These are phyloP conservation scores for Inga leiocalycina DNA, from an alignment of 306 rosid species.

Conservation along the genomic window DNA sequence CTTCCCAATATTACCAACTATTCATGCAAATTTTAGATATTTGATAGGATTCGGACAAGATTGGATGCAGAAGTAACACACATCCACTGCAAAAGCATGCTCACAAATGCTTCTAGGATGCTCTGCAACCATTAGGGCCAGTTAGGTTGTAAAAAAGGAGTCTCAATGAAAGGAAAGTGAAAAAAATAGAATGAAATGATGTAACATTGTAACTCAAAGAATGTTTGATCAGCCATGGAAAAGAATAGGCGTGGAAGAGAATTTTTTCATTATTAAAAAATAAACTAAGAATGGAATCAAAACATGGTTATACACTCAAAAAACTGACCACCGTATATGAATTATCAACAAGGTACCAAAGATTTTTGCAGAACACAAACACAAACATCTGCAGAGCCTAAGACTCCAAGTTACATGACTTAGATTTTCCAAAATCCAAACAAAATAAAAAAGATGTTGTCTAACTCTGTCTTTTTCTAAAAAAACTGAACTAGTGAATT, in stretches of 20 bases:
- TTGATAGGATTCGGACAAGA: no score
- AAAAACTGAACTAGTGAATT: neutral
- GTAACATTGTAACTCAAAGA: neutral
- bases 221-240: neutral
- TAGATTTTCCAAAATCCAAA: neutral
- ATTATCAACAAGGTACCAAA: neutral
- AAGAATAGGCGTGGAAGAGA: neutral
- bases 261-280: neutral
- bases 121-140: no score
- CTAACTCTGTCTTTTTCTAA: neutral
- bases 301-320: neutral
- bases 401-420: neutral
- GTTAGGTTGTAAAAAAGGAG: neutral
- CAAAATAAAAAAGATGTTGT: neutral
- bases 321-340: neutral
- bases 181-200: neutral
- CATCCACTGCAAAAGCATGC: no score
- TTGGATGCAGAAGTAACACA: no score
- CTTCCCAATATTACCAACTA: no score
- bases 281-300: neutral
- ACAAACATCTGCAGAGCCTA: neutral
- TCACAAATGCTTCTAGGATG: no score
- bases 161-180: neutral
- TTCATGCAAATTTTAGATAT: no score
- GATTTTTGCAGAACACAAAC: neutral